Conservation (phyloP, 1,139 yeast species). For the Nakaseomyces sp. region DNA sequence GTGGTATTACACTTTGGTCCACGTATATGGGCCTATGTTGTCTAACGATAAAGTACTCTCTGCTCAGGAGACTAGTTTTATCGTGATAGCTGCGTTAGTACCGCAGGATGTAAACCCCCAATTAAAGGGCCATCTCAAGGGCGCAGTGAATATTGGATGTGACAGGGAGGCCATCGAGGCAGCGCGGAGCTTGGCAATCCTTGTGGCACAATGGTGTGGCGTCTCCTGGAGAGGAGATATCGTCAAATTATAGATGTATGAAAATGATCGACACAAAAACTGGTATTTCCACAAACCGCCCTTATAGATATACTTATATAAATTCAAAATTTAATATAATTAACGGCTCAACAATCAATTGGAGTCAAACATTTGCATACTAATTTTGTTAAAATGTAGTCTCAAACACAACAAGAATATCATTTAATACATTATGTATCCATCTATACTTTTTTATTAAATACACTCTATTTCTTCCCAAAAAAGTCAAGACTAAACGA, state of each 20-base stretch:
- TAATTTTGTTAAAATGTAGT: no score
- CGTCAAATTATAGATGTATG: constrained; percentile 20
- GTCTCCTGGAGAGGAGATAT: constrained; percentile 44
- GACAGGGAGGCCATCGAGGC: constrained; percentile 53
- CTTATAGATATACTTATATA: no score
- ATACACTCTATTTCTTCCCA: not conserved
- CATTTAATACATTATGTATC: no score
- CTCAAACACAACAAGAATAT: not conserved
- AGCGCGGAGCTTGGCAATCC: constrained; percentile 53
- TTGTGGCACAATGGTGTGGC: constrained; percentile 69
- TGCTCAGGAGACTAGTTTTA: constrained; percentile 66
- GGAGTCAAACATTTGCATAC: no score
- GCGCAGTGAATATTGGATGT: constrained; percentile 76
- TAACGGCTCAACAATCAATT: no score
- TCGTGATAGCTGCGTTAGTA: constrained; percentile 68
- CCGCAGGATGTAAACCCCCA: constrained; percentile 97
- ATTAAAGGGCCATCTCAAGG: constrained; percentile 78
- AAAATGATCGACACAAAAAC: no score
- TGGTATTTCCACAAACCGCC: no score
- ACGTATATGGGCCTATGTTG: constrained; percentile 70
- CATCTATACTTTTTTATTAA: not conserved
- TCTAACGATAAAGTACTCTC: constrained; percentile 56
- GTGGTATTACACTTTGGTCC: constrained; percentile 62
- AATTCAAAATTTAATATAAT: no score
- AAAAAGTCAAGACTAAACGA: constrained; percentile 17